Evolutionary conservation across 23 red algal species (phyloP), one percentile per base, ranked within the genome.

Genomic region (Chondrus crispus): DNA sequence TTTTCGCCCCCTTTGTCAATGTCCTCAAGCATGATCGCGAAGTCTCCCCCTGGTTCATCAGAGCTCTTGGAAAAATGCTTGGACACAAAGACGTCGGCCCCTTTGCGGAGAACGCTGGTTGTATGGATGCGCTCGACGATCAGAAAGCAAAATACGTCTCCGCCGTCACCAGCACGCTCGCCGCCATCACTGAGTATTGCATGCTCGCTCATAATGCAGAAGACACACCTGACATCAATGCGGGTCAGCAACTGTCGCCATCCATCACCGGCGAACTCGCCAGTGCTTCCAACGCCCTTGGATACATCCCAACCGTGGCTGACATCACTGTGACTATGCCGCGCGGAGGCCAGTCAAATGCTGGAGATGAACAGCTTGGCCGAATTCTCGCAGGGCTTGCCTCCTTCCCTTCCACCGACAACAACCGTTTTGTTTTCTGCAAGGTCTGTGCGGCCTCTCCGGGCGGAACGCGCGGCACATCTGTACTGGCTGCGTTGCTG

Each of bases 251-350:
- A 6, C 50, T 55, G 50, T 55, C 50, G 26, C 60, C 7, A 12
- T 66, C 60, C 9, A 32, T 66, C 26, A n/a, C n/a, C n/a, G n/a
- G n/a, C n/a, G n/a, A n/a, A n/a, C n/a, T n/a, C n/a, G n/a, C n/a
- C n/a, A n/a, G n/a, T n/a, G n/a, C n/a, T n/a, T 55, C 84, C 40
- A 50, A 62, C 46, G 37, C 30, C 3, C 24, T 70, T 44, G 84
- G 84, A 14, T 88, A 88, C 46, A 88, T 88, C 55, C 84, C 84
- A 22, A 88, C 84, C 44, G 84, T 88, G 2, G 68, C 84, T 10
- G 84, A 58, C 1, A 88, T 88, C 24, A 46, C 54, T 6, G n/a
- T n/a, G n/a, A 40, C 81, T 12, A 18, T 85, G 3, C 43, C 64
- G 6, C 84, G 75, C 10, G 36, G 32, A 3, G 60, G 60, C 60